Evolutionary conservation across 768 basidiomycete species (phyloP).

Genomic region (Naematelia encephala): DNA sequence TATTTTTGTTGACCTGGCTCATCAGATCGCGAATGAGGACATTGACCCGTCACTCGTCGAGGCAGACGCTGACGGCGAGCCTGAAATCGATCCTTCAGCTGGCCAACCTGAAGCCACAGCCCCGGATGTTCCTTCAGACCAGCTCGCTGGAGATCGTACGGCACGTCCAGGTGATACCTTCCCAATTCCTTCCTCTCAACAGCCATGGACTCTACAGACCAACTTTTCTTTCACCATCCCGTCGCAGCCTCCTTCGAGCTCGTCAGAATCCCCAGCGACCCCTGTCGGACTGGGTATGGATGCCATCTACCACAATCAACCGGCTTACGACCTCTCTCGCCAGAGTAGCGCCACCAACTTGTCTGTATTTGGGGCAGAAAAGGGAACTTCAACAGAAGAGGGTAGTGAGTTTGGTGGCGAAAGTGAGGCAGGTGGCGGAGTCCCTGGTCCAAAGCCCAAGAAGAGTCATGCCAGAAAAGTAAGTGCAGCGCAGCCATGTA

Average conservation of each 20-base stretch:
- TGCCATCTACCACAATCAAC: background rate
- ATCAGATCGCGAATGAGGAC: background rate
- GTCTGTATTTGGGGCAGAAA: background rate
- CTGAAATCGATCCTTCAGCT: background rate
- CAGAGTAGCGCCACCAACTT: background rate
- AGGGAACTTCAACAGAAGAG: background rate
- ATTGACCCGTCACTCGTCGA: background rate
- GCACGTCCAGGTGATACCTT: background rate
- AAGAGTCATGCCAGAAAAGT: slow-evolving; percentile 50
- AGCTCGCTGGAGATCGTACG: background rate
- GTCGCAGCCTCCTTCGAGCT: background rate
- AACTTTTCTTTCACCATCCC: background rate
- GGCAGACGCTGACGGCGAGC: background rate
- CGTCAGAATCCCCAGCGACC: background rate
- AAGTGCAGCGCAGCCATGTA: slow-evolving; percentile 5
- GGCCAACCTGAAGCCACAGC: background rate
- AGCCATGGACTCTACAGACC: background rate
- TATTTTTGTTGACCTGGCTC: background rate
- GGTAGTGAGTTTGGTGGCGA: background rate
- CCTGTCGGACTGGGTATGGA: background rate
- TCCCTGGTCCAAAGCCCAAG: slow-evolving; percentile 36
- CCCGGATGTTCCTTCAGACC: background rate
- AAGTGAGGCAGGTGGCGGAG: slow-evolving; percentile 10
- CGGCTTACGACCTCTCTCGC: background rate
- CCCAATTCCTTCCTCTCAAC: background rate